Evolutionary conservation across 208 protist genomes (phyloP).

Genomic region (Phytomonas sp.): DNA sequence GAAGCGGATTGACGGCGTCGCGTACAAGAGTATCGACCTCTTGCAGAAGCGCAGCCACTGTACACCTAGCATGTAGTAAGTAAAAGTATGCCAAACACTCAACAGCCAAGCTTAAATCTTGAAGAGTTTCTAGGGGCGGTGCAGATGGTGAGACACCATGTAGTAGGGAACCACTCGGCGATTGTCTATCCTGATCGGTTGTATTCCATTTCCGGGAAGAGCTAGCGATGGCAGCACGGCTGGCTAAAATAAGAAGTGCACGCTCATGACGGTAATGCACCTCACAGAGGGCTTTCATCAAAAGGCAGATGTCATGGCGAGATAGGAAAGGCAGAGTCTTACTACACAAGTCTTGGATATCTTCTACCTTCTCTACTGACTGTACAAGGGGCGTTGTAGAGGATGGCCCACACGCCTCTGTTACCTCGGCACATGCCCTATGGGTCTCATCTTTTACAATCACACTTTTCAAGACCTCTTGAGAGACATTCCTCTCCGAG

Average conservation of each 20-base stretch:
- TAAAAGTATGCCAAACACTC: constrained; percentile 18
- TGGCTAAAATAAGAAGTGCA: constrained; percentile 19
- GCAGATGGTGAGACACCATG: background rate
- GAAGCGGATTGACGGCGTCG: background rate
- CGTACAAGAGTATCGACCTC: background rate
- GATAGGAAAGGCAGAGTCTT: constrained; percentile 19
- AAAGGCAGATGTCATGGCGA: constrained; percentile 23
- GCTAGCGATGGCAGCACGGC: background rate
- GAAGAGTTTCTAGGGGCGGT: background rate
- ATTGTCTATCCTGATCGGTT: background rate
- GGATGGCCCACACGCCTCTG: background rate
- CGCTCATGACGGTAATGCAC: constrained; percentile 47
- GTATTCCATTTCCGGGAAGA: background rate
- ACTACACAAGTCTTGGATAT: background rate
- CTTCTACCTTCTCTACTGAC: background rate
- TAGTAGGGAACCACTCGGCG: background rate
- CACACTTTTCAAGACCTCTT: background rate
- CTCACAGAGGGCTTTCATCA: constrained; percentile 34
- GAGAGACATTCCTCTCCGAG: constrained; percentile 5
- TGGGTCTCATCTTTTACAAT: constrained; percentile 4
- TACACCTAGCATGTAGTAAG: constrained; percentile 1
- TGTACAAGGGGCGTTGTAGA: background rate
- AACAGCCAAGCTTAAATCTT: constrained; percentile 11
- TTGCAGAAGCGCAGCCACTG: constrained; percentile 14
- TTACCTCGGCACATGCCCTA: background rate